phyloP scores from a whole-genome alignment of 2,329 filamentous ascomycete species.

The Fusarium ambrosium region DNA sequence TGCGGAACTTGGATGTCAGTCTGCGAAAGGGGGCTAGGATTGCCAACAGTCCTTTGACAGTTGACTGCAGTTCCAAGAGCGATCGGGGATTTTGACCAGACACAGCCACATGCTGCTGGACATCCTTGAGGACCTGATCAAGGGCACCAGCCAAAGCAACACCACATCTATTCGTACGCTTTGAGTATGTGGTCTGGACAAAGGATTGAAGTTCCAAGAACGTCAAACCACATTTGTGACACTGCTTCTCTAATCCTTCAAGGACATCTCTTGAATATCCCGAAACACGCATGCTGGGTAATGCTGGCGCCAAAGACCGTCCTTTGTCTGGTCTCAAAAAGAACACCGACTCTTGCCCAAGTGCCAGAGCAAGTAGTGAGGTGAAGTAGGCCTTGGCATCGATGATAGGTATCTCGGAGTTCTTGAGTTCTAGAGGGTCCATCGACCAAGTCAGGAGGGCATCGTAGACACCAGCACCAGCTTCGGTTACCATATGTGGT shows the following conservation, averaged over 20 bases:
- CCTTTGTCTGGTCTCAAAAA: slow-evolving; percentile 72
- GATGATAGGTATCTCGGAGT: slow-evolving; percentile 58
- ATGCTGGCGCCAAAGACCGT: slow-evolving; percentile 64
- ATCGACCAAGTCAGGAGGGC: slow-evolving; percentile 63
- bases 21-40: slow-evolving; percentile 66
- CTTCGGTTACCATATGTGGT: slow-evolving; percentile 76
- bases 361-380: slow-evolving; percentile 74
- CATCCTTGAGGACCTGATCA: slow-evolving; percentile 61
- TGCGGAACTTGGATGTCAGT: slow-evolving; percentile 63
- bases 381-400: slow-evolving; percentile 64
- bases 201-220: slow-evolving; percentile 62
- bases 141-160: slow-evolving; percentile 67
- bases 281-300: slow-evolving; percentile 64
- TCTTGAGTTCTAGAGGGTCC: slow-evolving; percentile 57
- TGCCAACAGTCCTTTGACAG: slow-evolving; percentile 60
- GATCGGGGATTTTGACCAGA: slow-evolving; percentile 60
- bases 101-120: slow-evolving; percentile 64
- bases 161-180: slow-evolving; percentile 59
- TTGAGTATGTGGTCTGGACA: slow-evolving; percentile 61
- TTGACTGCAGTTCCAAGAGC: slow-evolving; percentile 66
- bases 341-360: slow-evolving; percentile 80
- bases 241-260: slow-evolving; percentile 61
- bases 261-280: slow-evolving; percentile 68
- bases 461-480: slow-evolving; percentile 75
- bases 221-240: slow-evolving; percentile 62